Base-by-base conservation (phyloP, 2,329 filamentous ascomycete species). In the Peltaster fructicola region DNA sequence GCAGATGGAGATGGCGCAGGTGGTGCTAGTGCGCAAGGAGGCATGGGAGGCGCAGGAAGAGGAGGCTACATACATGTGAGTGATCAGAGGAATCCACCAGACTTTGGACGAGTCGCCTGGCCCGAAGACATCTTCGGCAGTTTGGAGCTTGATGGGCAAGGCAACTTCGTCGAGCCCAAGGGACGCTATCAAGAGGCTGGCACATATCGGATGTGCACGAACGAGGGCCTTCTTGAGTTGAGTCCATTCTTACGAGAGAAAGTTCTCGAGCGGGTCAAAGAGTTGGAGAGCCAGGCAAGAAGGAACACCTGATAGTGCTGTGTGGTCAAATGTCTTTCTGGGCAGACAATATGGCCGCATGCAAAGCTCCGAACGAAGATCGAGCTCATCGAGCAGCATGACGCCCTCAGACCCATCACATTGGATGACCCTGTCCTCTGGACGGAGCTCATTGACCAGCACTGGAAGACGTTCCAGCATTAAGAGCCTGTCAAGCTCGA, bases 121-220 rank as follows among this genome's bases (percentile, higher is more conserved):
- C 68, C 68, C 0, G 68, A 73, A 41, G 68, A 73, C 47, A 73
- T 73, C 24, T 66, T 73, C 40, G 68, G 68, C 8, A 72, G 66
- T 36, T 41, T 73, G 13, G 68, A 73, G 44, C 62, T 73, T 4
- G 66, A 72, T 46, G 56, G 54, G 0, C 34, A 56, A 10, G 68
- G 68, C 2, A 47, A 53, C n/a, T 69, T 73, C 44, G 58, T 64
- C 10, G 63, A 59, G 21, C 57, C 52, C 0, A 51, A 56, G 35
- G 68, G 68, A 7, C 59, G 60, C 24, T 73, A 69, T 50, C 67
- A 72, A 45, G 48, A 57, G 15, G 67, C 62, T 43, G 68, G 65
- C 12, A 72, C 66, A n/a, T 73, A 73, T 52, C 51, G 68, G 24
- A 47, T 68, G 20, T 50, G 68, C 9, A 73, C 68, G 13, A 53